Base-by-base conservation (phyloP, 352 stramenopile genomes). In the Phytopythium vexans region DNA sequence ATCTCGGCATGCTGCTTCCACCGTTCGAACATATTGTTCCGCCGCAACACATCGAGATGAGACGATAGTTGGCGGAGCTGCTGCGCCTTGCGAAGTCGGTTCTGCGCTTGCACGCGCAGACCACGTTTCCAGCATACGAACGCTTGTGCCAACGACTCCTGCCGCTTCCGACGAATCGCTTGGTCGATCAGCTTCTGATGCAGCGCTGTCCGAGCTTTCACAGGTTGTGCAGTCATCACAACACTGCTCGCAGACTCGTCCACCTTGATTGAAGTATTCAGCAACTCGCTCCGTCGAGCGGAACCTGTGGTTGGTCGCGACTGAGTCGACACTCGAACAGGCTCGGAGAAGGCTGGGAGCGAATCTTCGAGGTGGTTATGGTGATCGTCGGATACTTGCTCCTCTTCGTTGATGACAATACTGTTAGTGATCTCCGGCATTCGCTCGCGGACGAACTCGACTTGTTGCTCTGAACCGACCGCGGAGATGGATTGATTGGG, bases 101-200 rank as follows among this genome's bases (percentile, higher is more conserved):
- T 59, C 44, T 86, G 68, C 10, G 40, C 51, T 16, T 90, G 73
- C n/a, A 83, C 61, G 16, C 61, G 74, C 38, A 92, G 60, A 9
- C 75, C 79, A 33, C 70, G 68, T 15, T 68, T 62, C 79, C 79
- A 92, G 5, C 60, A 53, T 11, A 81, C 55, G n/a, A 88, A 84
- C 1, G 48, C 54, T 41, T 75, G 58, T n/a, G 40, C 60, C 7
- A 79, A 31, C 10, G 74, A 56, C 16, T 86, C 66, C 15, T 70
- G 78, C 4, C 62, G 60, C 40, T 77, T 74, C 5, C 61, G 54
- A 8, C 44, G 66, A 16, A 89, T 68, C 12, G 50, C 79, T 35
- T 84, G 67, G 40, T 80, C 65, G 46, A 89, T 88, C 8, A 86
- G 62, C 49, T 88, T 74, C 31, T 85, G 65, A 9, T 91, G 81